phyloP scores from a whole-genome alignment of 2,329 filamentous ascomycete genomes.

The Penicillium sp. region DNA sequence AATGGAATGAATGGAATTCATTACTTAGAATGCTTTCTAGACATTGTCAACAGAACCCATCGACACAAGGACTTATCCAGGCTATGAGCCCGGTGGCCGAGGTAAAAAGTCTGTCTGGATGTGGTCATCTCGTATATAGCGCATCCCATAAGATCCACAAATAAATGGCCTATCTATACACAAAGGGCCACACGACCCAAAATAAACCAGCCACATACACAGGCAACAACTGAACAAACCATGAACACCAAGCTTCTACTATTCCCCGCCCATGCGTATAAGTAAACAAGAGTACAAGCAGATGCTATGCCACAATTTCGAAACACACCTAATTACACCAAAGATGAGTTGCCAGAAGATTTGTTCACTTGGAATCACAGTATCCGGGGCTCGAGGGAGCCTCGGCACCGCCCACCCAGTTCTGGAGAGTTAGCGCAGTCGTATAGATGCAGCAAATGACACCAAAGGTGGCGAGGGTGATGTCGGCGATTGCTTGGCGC shows the following conservation, averaged over 20 bases:
- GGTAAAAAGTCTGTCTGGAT: too few species aligned
- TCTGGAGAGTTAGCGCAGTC: slow-evolving; percentile 75
- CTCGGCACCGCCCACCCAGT: slow-evolving; percentile 66
- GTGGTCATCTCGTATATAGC: not conserved
- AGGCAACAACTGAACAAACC: slow-evolving; percentile 6
- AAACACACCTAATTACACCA: slow-evolving; percentile 5
- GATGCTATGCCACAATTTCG: slow-evolving; percentile 15
- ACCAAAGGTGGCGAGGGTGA: slow-evolving; percentile 74
- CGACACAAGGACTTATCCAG: not conserved
- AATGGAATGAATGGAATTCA: not conserved
- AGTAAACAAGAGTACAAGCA: not conserved
- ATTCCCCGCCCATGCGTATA: slow-evolving; percentile 8
- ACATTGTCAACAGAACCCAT: not conserved
- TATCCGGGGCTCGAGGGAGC: slow-evolving; percentile 55
- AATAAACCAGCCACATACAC: slow-evolving; percentile 4
- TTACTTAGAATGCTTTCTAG: not conserved
- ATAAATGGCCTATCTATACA: slow-evolving; percentile 15
- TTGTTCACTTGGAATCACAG: slow-evolving; percentile 48
- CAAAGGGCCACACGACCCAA: slow-evolving; percentile 2
- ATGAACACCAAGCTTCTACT: slow-evolving; percentile 6
- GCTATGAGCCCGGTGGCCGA: not conserved
- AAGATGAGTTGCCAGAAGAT: slow-evolving; percentile 1
- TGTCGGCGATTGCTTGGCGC: slow-evolving; percentile 65
- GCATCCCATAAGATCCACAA: not conserved
- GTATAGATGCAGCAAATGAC: slow-evolving; percentile 87